Conservation (phyloP, 2,329 filamentous ascomycete genomes). For the Phaeosphaeriaceae sp. region DNA sequence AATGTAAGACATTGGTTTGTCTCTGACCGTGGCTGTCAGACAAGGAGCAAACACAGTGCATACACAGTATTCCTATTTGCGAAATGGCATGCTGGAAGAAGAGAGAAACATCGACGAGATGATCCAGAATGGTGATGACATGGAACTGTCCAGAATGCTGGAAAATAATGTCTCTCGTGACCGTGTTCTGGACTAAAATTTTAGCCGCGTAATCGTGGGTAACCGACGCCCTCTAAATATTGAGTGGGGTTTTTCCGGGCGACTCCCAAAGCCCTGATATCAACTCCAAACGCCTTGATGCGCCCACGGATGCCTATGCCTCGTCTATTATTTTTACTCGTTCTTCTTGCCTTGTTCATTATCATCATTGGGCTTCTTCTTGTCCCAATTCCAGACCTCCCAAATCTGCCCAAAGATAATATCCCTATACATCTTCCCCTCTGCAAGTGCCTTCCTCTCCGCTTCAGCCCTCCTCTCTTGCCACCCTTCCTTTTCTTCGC, state of each 20-base stretch:
- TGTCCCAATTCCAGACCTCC: conserved; percentile 56
- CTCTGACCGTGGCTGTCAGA: neutral
- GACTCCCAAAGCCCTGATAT: neutral
- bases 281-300: neutral
- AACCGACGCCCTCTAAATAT: too few species aligned
- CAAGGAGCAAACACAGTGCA: too few species aligned
- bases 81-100: too few species aligned
- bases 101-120: too few species aligned
- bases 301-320: neutral
- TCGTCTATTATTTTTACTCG: neutral
- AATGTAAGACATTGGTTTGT: neutral
- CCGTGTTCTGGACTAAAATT: too few species aligned
- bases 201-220: too few species aligned
- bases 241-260: neutral
- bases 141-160: too few species aligned
- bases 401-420: conserved; percentile 56
- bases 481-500: conserved; percentile 53
- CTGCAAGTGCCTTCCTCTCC: conserved; percentile 50
- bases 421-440: conserved; percentile 50
- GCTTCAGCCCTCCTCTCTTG: conserved; percentile 53
- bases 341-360: conserved; percentile 28
- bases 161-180: too few species aligned
- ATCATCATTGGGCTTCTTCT: conserved; percentile 35
- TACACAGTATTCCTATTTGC: too few species aligned
- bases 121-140: too few species aligned